Evolutionary conservation across 345 rosid species (phyloP).

Genomic region (Rhodamnia argentea): DNA sequence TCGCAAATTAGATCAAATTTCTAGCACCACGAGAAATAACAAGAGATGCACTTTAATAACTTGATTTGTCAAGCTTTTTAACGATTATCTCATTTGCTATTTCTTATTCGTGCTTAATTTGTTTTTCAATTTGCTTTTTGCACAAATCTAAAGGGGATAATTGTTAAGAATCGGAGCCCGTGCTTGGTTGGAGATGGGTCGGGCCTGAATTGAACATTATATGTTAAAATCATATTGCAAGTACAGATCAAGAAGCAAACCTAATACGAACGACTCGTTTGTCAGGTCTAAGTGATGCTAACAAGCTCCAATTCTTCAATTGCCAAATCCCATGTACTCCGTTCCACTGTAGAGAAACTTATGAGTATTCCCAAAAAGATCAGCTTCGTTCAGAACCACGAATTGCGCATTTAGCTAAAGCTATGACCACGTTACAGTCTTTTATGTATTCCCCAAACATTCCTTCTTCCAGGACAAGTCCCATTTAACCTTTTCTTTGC

Average conservation of each 20-base stretch:
- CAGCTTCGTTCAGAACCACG: not conserved
- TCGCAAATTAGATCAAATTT: constrained; percentile 19
- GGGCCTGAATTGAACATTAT: not conserved
- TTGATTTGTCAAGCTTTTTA: too few species aligned
- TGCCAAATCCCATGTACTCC: not conserved
- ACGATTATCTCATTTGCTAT: too few species aligned
- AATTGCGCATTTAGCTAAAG: not conserved
- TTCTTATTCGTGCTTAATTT: not conserved
- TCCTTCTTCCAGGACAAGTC: not conserved
- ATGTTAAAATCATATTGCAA: not conserved
- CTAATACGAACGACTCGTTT: too few species aligned
- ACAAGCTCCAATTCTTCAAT: not conserved
- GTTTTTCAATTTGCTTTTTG: not conserved
- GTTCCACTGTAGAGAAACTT: not conserved
- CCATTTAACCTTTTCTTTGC: not conserved
- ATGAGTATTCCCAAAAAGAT: not conserved
- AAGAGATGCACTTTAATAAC: too few species aligned
- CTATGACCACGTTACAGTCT: not conserved
- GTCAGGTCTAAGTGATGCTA: not conserved
- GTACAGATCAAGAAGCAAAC: not conserved
- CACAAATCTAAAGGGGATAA: not conserved
- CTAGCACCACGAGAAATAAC: too few species aligned
- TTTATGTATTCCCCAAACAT: too few species aligned
- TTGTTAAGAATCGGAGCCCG: not conserved
- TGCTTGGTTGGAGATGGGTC: not conserved